Evolutionary conservation across 148 eudicot genomes (phyloP), one percentile per base, ranked within the genome.

Genomic region (Cornus florida): DNA sequence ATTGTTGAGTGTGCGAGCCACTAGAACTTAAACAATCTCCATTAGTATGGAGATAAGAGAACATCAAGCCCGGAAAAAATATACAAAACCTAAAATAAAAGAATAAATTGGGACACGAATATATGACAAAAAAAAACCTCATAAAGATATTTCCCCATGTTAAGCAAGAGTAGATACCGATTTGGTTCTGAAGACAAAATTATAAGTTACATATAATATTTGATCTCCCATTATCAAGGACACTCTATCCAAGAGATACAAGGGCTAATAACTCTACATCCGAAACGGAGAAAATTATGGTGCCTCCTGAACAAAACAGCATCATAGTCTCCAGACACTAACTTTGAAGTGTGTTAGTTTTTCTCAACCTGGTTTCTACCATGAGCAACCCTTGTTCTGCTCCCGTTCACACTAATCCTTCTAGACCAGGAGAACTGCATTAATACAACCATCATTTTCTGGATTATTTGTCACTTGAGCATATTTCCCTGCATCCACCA

Each of bases 401-500:
- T 62, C 10, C 66, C 9, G 76, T 43, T 48, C 31, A 46, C 50
- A 72, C 56, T 10, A 70, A 19, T 38, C 68, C 66, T 28, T 24
- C 79, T 82, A 96, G 53, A 96, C 99, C 65, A 96, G 90, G 76
- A 96, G 86, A 71, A 96, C 98, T 1, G 88, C 94, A 77, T 96
- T 96, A 77, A 96, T 96, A 46, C 99, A 96, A 43, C 99, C 99
- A 87, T 96, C 99, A 64, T 96, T 96, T 83, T 96, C 99, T 10
- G 98, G 98, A 73, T 96, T 91, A 84, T 96, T 96, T 1, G 99
- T 96, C 87, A 96, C 95, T 87, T 96, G 98, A 5, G 98, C 99
- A 82, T 93, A 96, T 69, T 96, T 96, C 64, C 99, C 99, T 96
- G 93, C 87, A 87, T 70, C 23, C 6, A 71, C 56, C 74, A 62